Percentiles rank a stretch among this genome's conserved stretches.
Evolutionary conservation across 2,329 filamentous ascomycete species (phyloP).

Genomic region (Stromatinia cepivora): DNA sequence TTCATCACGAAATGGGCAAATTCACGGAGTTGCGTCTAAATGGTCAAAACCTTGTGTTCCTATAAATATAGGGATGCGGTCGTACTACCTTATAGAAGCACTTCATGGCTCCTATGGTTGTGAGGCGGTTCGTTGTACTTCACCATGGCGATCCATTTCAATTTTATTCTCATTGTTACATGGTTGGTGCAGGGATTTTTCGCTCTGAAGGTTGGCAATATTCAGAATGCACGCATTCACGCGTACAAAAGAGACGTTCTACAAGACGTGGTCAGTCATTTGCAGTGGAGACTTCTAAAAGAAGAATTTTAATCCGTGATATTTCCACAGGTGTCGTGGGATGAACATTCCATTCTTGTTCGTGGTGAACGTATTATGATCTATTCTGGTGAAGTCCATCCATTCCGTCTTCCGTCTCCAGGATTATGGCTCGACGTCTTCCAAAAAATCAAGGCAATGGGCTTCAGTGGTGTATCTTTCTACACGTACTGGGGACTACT

Average conservation of each 20-base stretch:
- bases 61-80: slow-evolving; percentile 9
- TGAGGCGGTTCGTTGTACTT: neutral
- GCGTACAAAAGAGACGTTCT: slow-evolving; percentile 47
- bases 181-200: slow-evolving; percentile 17
- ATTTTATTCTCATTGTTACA: neutral
- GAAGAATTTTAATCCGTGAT: neutral
- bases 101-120: neutral
- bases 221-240: slow-evolving; percentile 8
- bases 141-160: neutral
- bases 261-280: slow-evolving; percentile 55
- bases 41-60: neutral
- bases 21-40: neutral
- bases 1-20: neutral
- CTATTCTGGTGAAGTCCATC: slow-evolving; percentile 64
- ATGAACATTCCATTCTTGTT: slow-evolving; percentile 62
- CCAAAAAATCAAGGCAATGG: slow-evolving; percentile 78
- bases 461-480: slow-evolving; percentile 78
- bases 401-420: slow-evolving; percentile 60
- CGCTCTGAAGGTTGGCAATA: slow-evolving; percentile 29
- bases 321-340: slow-evolving; percentile 54
- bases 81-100: neutral
- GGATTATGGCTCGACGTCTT: slow-evolving; percentile 70
- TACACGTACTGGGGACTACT: slow-evolving; percentile 78
- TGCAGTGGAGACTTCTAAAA: neutral
- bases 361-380: slow-evolving; percentile 62